Evolutionary conservation across 1,139 yeast species (phyloP).

Genomic region (Debaryomyces robertsiae): DNA sequence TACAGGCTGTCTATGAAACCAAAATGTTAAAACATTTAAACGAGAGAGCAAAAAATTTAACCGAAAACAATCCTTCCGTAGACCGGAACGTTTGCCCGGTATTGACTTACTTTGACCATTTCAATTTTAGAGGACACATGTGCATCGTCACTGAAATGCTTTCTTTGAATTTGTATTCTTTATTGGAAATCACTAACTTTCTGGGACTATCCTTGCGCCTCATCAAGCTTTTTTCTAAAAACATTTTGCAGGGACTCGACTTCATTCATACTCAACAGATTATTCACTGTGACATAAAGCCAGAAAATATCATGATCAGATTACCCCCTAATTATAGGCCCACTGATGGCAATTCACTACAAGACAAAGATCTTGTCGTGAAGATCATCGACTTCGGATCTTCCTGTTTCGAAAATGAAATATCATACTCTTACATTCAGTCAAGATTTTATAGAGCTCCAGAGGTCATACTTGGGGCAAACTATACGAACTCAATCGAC

Average conservation of each 20-base stretch:
- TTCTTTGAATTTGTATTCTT: slow-evolving; percentile 67
- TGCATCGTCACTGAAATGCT: slow-evolving; percentile 78
- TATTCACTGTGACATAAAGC: slow-evolving; percentile 81
- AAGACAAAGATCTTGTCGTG: slow-evolving; percentile 29
- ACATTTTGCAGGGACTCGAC: slow-evolving; percentile 60
- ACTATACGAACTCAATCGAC: slow-evolving; percentile 69
- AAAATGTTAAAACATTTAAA: slow-evolving; percentile 59
- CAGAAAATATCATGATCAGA: slow-evolving; percentile 63
- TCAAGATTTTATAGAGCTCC: slow-evolving; percentile 73
- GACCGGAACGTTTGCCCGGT: slow-evolving; percentile 37
- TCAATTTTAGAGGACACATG: slow-evolving; percentile 80
- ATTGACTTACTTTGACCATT: slow-evolving; percentile 65
- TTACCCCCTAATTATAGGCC: slow-evolving; percentile 26
- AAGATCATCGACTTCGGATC: slow-evolving; percentile 72
- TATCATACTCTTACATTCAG: slow-evolving; percentile 60
- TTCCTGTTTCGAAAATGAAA: slow-evolving; percentile 51
- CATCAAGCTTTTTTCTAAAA: slow-evolving; percentile 52
- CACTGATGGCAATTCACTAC: slow-evolving; percentile 14
- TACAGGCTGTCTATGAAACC: slow-evolving; percentile 80
- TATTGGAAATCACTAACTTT: slow-evolving; percentile 59
- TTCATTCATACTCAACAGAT: slow-evolving; percentile 59
- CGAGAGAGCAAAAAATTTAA: slow-evolving; percentile 15
- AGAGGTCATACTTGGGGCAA: slow-evolving; percentile 79
- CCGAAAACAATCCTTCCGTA: slow-evolving; percentile 17
- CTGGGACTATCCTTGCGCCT: slow-evolving; percentile 60